A percentile compares a stretch with the other conserved stretches of the same genome.
Conservation (phyloP, 176 grass and related monocot genomes). For the Phragmites australis region DNA sequence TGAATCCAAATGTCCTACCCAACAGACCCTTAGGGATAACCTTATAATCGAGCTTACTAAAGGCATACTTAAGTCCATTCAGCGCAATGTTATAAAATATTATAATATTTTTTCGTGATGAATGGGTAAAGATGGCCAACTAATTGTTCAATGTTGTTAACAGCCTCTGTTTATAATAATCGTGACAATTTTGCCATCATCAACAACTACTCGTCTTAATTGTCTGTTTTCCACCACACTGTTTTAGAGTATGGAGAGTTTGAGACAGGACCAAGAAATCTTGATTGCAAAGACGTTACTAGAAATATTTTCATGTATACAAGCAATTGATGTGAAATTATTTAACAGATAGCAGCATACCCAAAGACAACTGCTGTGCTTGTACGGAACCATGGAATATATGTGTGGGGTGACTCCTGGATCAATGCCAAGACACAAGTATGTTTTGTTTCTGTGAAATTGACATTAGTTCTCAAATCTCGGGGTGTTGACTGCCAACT, state of each 20-base stretch:
- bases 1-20: neutral
- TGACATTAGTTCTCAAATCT: slow-evolving; percentile 8
- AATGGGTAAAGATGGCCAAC: neutral
- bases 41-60: slow-evolving; percentile 8
- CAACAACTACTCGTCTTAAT: neutral
- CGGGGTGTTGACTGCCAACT: neutral
- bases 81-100: neutral
- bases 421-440: slow-evolving; percentile 96
- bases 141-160: neutral
- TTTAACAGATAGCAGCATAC: slow-evolving; percentile 82
- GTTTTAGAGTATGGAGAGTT: slow-evolving; percentile 19
- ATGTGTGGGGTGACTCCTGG: slow-evolving; percentile 98
- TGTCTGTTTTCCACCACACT: neutral
- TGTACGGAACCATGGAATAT: slow-evolving; percentile 95
- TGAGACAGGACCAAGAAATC: neutral
- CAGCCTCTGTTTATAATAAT: neutral
- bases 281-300: slow-evolving; percentile 13
- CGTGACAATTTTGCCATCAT: neutral
- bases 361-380: slow-evolving; percentile 94
- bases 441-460: slow-evolving; percentile 26
- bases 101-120: neutral
- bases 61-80: neutral
- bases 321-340: slow-evolving; percentile 2
- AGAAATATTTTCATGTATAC: slow-evolving; percentile 7
- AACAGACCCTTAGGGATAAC: neutral